Evolutionary conservation across 148 eudicot genomes (phyloP).

Genomic region (Beta vulgaris): DNA sequence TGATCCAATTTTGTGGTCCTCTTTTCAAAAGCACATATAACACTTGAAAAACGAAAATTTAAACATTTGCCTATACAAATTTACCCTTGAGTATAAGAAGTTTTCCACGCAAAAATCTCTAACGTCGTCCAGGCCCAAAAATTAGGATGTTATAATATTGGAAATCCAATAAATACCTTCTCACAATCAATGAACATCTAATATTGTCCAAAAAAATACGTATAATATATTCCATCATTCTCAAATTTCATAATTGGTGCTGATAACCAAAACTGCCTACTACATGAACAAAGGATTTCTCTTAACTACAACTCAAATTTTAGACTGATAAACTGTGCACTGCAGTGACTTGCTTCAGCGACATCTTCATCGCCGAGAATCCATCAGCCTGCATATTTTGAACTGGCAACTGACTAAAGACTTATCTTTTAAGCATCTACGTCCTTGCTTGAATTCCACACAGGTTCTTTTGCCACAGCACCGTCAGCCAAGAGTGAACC

Average conservation of each 20-base stretch:
- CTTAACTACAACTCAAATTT: conserved; percentile 1
- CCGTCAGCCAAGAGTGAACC: conserved; percentile 32
- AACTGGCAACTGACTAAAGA: background rate
- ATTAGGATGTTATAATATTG: background rate
- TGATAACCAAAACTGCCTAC: conserved; percentile 7
- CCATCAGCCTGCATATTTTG: background rate
- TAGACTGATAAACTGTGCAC: conserved; percentile 19
- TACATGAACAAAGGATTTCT: background rate
- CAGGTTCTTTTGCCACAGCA: conserved; percentile 37
- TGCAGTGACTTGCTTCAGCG: conserved; percentile 26
- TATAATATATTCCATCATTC: conserved; percentile 6
- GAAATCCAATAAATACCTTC: background rate
- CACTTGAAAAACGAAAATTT: no score
- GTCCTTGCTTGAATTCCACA: conserved; percentile 63
- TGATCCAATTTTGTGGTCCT: no score
- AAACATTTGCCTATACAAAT: no score
- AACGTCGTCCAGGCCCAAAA: no score
- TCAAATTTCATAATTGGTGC: background rate
- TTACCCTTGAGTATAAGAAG: no score
- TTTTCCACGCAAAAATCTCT: no score
- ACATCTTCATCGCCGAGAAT: conserved; percentile 35
- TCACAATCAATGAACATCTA: background rate
- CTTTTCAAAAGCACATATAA: no score
- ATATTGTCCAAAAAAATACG: background rate
- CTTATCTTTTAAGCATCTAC: conserved; percentile 41